Base-by-base conservation (phyloP, 2,329 filamentous ascomycete genomes). In the Colletotrichum noveboracense region DNA sequence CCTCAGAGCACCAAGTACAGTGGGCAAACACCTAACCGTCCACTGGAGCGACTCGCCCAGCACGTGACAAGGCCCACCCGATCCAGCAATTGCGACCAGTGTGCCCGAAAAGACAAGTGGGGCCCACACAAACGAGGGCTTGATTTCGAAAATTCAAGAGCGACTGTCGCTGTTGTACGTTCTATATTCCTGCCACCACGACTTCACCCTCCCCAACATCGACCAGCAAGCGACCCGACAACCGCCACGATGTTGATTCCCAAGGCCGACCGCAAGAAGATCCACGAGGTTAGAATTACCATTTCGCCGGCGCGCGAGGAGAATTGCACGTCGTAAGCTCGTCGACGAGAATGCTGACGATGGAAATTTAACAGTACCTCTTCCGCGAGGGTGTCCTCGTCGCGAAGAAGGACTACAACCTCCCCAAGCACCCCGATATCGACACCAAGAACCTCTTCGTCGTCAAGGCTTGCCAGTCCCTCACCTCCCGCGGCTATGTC, bases 201-300 rank as follows among this genome's bases (percentile, higher is more conserved):
- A 82, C 82, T 83, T 66, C 84, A 85, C 83, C 83, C 80, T 81
- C 84, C 84, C 85, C 85, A 89, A 88, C 88, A 89, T 91, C 88
- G 87, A 86, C 85, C 74, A 76, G 74, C 74, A 74, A 74, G 64
- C 74, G 74, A 83, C 82, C 81, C 83, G 81, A 80, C 81, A 87
- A 88, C 87, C 88, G 88, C 86, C 87, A 91, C 96, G 94, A 92
- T 92, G 97, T 94, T 99, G 92, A 99, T 99, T 89, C 97, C 97
- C 88, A 98, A 98, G 94, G 94, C 95, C 89, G 97, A 99, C 92
- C 96, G 97, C 92, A 99, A 99, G 95, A 95, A 96, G 94, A 98
- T 99, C 91, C 97, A 99, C 93, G 96, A 94, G 90, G 89, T 90
- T 77, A 77, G 76, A 76, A 48, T 65, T 18, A 68, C 70, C 56